Base-by-base conservation (phyloP, 139 green algal genomes). In the Auxenochlorella protothecoides region DNA sequence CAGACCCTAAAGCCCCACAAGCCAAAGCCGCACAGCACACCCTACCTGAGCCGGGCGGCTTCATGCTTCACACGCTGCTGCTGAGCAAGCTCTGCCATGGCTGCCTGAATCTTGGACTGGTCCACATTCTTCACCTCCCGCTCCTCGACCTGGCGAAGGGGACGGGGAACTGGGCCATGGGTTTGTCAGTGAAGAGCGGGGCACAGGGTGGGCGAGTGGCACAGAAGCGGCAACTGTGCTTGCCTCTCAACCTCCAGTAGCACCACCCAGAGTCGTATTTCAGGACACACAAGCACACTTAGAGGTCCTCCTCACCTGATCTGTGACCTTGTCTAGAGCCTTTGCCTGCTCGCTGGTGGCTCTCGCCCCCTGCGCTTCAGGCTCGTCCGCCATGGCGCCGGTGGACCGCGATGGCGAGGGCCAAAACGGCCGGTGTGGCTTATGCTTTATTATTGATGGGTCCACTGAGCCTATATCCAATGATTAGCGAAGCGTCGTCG, bases 51-150 rank as follows among this genome's bases (percentile, higher is more conserved):
- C 27, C 27, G 27, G 27, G 27, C 27, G 27, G 27, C 27, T 44
- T 44, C 27, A 44, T 44, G 27, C 27, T 44, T 44, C 27, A 44
- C 9, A 52, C 65, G 64, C 55, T 84, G 74, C 11, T 69, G 70
- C 71, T 85, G 76, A 11, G 81, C 85, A 27, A 81, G 78, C 61
- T 76, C 74, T 44, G 84, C 85, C 56, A 95, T 95, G 5, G 89
- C 88, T 69, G 88, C 70, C 56, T 79, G 64, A 13, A 85, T 72
- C 68, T 85, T 85, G 27, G 59, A 78, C 4, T 61, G 77, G 60
- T 87, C 82, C 51, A 80, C 62, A 9, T 76, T 59, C 14, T 81
- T 75, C 53, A 56, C n/a, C 53, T 3, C 65, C 27, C 70, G 12
- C 55, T 78, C 73, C 63, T 80, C 76, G 5, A 77, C 76, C 76